Percentiles rank a stretch among this genome's conserved stretches.
Evolutionary conservation across 257 asterid species (phyloP).

Genomic region (Ophiorrhiza pumila): DNA sequence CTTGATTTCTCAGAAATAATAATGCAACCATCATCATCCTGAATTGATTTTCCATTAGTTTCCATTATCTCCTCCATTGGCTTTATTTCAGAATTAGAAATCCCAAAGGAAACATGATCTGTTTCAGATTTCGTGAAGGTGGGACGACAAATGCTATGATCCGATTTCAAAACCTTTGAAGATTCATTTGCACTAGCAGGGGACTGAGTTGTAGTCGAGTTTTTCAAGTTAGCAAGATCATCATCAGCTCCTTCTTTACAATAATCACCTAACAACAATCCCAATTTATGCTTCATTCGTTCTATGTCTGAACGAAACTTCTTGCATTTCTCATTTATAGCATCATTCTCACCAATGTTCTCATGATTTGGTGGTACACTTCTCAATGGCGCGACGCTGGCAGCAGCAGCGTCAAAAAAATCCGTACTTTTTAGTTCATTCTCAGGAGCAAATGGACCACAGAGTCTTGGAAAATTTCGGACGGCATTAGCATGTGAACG

Average conservation of each 20-base stretch:
- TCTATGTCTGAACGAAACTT: not conserved
- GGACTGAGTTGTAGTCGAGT: not conserved
- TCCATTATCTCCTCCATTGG: not conserved
- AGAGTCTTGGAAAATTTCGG: not conserved
- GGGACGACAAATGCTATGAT: not conserved
- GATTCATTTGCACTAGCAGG: not conserved
- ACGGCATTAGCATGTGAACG: not conserved
- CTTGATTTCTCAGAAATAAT: not conserved
- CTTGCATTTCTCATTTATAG: not conserved
- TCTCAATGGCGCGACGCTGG: not conserved
- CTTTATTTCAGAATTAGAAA: not conserved
- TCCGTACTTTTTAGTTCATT: not conserved
- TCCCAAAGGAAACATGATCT: not conserved
- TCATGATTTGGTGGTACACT: not conserved
- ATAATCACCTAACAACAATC: not conserved
- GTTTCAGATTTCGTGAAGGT: not conserved
- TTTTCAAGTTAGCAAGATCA: not conserved
- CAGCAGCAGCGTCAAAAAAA: not conserved
- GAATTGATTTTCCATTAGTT: not conserved
- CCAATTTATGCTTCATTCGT: not conserved
- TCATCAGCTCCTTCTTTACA: too few relatives aligned
- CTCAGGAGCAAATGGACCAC: not conserved
- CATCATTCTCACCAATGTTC: not conserved
- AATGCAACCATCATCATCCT: not conserved
- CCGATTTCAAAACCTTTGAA: not conserved